These are phyloP conservation scores for Hordeum vulgare DNA, from an alignment of 176 grass and related monocot species.

Conservation along the genomic window DNA sequence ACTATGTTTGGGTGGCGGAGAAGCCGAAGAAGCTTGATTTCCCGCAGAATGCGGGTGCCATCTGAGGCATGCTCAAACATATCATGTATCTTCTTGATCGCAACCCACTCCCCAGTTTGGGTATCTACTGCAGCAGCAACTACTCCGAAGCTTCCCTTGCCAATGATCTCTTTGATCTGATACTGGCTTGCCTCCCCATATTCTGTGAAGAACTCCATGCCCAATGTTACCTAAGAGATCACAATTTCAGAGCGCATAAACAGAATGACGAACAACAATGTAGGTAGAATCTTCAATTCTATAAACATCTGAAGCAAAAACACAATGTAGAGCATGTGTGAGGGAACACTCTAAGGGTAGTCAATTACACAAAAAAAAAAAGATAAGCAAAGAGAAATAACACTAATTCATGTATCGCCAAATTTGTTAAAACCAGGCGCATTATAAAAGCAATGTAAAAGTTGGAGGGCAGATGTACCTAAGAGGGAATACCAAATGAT, in stretches of 20 bases:
- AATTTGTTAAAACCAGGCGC: not conserved
- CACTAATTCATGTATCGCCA: not conserved
- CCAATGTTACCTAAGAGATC: slow-evolving; percentile 36
- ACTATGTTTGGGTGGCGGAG: slow-evolving; percentile 76
- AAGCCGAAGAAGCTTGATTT: slow-evolving; percentile 79
- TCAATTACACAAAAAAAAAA: slow-evolving; percentile 1
- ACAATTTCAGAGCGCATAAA: slow-evolving; percentile 18
- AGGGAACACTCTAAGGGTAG: not conserved
- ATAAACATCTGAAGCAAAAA: slow-evolving; percentile 1
- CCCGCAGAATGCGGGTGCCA: slow-evolving; percentile 63
- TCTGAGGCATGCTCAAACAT: slow-evolving; percentile 74
- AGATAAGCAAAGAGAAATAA: not conserved
- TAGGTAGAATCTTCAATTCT: not conserved
- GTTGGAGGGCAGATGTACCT: not conserved
- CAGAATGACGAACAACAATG: not conserved
- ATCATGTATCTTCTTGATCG: slow-evolving; percentile 85
- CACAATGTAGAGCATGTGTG: not conserved
- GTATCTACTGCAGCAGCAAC: slow-evolving; percentile 75
- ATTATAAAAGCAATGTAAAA: not conserved
- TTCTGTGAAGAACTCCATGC: slow-evolving; percentile 85
- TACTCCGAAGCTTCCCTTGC: slow-evolving; percentile 81
- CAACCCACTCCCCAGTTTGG: slow-evolving; percentile 61
- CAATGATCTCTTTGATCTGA: slow-evolving; percentile 71
- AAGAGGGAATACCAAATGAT: not conserved
- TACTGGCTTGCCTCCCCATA: slow-evolving; percentile 70